Evolutionary conservation across 768 basidiomycete genomes (phyloP).

Genomic region (Auricularia sp.): DNA sequence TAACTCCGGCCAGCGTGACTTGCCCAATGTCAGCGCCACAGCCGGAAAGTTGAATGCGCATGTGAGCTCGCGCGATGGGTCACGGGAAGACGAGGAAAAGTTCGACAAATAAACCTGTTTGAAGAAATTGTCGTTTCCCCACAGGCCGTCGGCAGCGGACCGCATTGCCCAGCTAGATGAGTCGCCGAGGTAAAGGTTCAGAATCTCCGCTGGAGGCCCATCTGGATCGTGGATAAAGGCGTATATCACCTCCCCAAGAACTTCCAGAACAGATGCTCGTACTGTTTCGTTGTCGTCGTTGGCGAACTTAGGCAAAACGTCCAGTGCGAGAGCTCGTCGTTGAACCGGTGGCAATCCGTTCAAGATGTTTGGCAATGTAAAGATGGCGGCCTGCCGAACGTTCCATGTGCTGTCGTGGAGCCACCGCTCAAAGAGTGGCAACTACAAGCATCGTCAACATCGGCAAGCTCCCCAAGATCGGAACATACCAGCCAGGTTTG

Average conservation of each 20-base stretch:
- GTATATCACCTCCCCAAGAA: slow-evolving; percentile 81
- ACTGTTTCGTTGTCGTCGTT: slow-evolving; percentile 56
- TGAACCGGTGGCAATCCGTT: slow-evolving; percentile 47
- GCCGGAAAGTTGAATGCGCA: slow-evolving; percentile 91
- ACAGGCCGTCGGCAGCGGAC: not conserved
- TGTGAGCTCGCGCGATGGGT: slow-evolving; percentile 63
- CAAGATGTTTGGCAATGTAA: slow-evolving; percentile 73
- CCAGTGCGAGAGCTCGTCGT: slow-evolving; percentile 55
- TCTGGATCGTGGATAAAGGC: slow-evolving; percentile 57
- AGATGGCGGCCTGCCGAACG: slow-evolving; percentile 80
- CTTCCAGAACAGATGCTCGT: slow-evolving; percentile 70
- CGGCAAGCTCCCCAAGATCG: slow-evolving; percentile 4
- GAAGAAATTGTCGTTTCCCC: slow-evolving; percentile 1
- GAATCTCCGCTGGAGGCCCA: slow-evolving; percentile 64
- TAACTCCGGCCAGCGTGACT: slow-evolving; percentile 61
- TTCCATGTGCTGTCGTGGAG: slow-evolving; percentile 63
- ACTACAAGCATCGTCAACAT: slow-evolving; percentile 30
- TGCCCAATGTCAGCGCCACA: slow-evolving; percentile 73
- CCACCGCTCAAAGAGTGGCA: slow-evolving; percentile 68
- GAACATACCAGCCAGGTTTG: slow-evolving; percentile 46
- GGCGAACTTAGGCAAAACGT: slow-evolving; percentile 52
- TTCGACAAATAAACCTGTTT: not conserved
- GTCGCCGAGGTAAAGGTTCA: slow-evolving; percentile 68
- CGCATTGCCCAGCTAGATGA: slow-evolving; percentile 24
- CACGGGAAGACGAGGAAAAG: slow-evolving; percentile 18